Percentiles rank a stretch among this genome's conserved stretches.
Evolutionary conservation across 306 rosid genomes (phyloP).

Genomic region (Corylus americana): DNA sequence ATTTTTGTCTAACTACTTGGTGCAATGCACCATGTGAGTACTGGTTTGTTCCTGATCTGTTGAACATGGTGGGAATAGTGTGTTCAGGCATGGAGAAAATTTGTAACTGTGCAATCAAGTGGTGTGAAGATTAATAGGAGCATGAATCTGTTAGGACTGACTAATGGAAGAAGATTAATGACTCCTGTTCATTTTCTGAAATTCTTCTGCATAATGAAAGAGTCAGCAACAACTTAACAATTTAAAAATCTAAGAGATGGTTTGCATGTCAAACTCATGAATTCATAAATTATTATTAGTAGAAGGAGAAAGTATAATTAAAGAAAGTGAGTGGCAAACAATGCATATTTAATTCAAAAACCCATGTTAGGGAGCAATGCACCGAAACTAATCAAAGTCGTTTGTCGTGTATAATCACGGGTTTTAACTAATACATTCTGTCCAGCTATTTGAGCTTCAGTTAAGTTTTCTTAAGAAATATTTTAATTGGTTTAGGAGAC

Average conservation of each 20-base stretch:
- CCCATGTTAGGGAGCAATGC: constrained; percentile 62
- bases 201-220: constrained; percentile 6
- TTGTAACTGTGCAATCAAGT: background rate
- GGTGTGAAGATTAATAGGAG: background rate
- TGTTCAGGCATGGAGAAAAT: background rate
- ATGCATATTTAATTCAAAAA: constrained; percentile 38
- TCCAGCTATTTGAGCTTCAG: background rate
- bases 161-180: background rate
- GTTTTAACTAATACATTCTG: constrained; percentile 22
- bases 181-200: background rate
- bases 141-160: background rate
- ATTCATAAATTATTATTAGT: constrained; percentile 17
- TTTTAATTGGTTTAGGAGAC: constrained; percentile 21
- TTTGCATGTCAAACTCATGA: constrained; percentile 41
- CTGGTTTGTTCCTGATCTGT: constrained; percentile 31
- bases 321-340: constrained; percentile 17
- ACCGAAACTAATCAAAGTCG: constrained; percentile 42
- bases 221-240: constrained; percentile 25
- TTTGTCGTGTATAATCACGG: constrained; percentile 47
- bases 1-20: constrained; percentile 26
- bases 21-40: constrained; percentile 21
- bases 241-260: constrained; percentile 16
- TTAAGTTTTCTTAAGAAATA: constrained; percentile 14
- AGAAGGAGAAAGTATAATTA: constrained; percentile 10
- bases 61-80: background rate